These are phyloP conservation scores for Mycena amicta DNA, from an alignment of 768 basidiomycete genomes.

Conservation along the genomic window DNA sequence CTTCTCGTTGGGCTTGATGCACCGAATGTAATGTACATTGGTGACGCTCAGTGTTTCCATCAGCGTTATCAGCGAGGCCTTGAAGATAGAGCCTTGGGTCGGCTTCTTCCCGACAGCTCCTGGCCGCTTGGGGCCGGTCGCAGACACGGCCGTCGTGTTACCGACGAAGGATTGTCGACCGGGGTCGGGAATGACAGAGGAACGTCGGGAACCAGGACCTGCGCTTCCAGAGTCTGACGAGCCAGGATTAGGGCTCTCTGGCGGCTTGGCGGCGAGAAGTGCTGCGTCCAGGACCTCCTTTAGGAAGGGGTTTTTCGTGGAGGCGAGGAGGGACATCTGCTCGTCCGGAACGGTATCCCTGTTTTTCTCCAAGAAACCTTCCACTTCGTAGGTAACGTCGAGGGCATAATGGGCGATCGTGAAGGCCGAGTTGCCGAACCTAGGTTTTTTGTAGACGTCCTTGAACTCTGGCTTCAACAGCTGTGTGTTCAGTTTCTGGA, in stretches of 20 bases:
- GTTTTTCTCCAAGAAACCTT: conserved; percentile 99
- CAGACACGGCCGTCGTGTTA: conserved; percentile 37
- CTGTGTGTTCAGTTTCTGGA: conserved; percentile 89
- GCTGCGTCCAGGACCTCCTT: conserved; percentile 94
- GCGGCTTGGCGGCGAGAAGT: conserved; percentile 67
- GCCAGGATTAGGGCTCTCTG: conserved; percentile 70
- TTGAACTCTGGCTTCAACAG: conserved; percentile 85
- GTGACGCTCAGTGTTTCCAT: conserved; percentile 98
- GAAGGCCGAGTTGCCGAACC: conserved; percentile 97
- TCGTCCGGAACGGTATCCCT: conserved; percentile 98
- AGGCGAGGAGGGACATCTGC: conserved; percentile 85
- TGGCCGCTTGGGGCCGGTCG: conserved; percentile 54
- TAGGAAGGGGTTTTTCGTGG: conserved; percentile 89
- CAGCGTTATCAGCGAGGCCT: conserved; percentile 85
- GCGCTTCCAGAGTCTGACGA: conserved; percentile 77
- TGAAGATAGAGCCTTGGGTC: conserved; percentile 98
- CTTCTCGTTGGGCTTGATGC: conserved; percentile 97
- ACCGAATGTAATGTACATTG: conserved; percentile 98
- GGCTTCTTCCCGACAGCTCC: conserved; percentile 84
- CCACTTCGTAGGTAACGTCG: conserved; percentile 98
- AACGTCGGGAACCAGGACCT: conserved; percentile 64
- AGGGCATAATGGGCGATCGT: conserved; percentile 98
- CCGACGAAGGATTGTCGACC: conserved; percentile 73
- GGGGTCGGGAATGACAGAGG: conserved; percentile 86
- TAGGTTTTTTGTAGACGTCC: conserved; percentile 93